Conservation (phyloP, 352 stramenopile species). For the Nothophytophthora sp. region DNA sequence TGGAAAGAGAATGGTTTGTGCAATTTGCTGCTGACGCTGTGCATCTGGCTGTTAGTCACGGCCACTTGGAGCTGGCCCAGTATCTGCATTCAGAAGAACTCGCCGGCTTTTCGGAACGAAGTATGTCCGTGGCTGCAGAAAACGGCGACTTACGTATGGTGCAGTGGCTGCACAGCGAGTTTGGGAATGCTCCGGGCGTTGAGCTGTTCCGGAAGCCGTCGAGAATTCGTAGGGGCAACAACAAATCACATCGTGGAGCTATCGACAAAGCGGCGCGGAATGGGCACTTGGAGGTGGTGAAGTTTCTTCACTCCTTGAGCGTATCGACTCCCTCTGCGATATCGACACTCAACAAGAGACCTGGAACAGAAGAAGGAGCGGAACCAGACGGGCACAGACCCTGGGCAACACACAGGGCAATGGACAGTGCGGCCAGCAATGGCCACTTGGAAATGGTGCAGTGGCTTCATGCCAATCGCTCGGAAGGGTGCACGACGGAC, state of each 20-base stretch:
- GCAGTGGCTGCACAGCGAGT: too few species aligned
- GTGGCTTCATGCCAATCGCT: not conserved
- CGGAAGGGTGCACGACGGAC: not conserved
- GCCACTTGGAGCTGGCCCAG: too few species aligned
- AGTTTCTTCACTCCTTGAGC: conserved; percentile 4
- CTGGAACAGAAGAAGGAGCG: not conserved
- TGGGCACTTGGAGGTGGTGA: conserved; percentile 15
- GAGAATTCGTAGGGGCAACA: too few species aligned
- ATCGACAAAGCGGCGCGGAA: too few species aligned
- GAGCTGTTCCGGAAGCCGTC: too few species aligned
- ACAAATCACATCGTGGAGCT: too few species aligned
- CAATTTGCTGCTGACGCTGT: too few species aligned
- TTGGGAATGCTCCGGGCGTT: too few species aligned
- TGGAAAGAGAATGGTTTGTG: too few species aligned
- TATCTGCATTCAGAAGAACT: not conserved
- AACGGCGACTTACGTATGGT: too few species aligned
- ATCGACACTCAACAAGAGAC: not conserved
- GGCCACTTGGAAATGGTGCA: not conserved
- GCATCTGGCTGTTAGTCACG: too few species aligned
- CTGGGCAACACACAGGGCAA: not conserved
- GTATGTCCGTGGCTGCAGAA: conserved; percentile 9
- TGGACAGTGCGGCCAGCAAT: not conserved
- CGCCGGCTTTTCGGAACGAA: not conserved
- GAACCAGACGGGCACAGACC: not conserved
- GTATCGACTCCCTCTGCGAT: too few species aligned